Evolutionary conservation across 2,329 filamentous ascomycete genomes (phyloP).

Genomic region (Lachnellula occidentalis): DNA sequence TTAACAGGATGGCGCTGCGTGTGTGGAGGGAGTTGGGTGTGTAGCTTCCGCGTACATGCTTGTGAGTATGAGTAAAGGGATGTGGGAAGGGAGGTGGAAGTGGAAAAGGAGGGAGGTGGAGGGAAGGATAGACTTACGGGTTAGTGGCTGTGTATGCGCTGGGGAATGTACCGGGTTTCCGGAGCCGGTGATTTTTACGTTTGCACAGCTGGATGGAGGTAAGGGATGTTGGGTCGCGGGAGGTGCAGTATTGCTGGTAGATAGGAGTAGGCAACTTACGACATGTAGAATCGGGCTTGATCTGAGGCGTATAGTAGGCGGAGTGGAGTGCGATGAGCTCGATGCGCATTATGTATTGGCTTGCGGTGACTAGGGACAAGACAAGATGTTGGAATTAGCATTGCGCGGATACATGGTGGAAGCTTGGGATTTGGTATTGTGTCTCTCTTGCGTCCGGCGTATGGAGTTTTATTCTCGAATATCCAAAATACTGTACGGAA

Average conservation of each 20-base stretch:
- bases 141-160: constrained; percentile 43
- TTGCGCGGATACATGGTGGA: too few species aligned
- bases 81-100: constrained; percentile 4
- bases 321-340: constrained; percentile 48
- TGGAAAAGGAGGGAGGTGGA: not conserved
- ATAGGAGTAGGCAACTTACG: constrained; percentile 14
- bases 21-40: not conserved
- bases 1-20: constrained; percentile 31
- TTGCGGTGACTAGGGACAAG: constrained; percentile 37
- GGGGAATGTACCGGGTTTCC: constrained; percentile 41
- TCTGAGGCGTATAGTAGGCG: constrained; percentile 35
- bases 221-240: too few species aligned
- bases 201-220: constrained; percentile 28
- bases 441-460: too few species aligned
- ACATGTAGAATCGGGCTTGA: constrained; percentile 21
- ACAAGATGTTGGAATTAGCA: too few species aligned
- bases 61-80: too few species aligned
- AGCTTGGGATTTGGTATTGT: too few species aligned
- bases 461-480: too few species aligned
- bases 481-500: too few species aligned
- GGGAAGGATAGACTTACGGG: constrained; percentile 36
- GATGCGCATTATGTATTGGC: constrained; percentile 50
- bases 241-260: too few species aligned
- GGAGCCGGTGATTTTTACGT: constrained; percentile 42
- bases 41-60: not conserved